These are phyloP conservation scores for Hymenoscyphus albidus DNA, from an alignment of 2,329 filamentous ascomycete species.

Conservation along the genomic window DNA sequence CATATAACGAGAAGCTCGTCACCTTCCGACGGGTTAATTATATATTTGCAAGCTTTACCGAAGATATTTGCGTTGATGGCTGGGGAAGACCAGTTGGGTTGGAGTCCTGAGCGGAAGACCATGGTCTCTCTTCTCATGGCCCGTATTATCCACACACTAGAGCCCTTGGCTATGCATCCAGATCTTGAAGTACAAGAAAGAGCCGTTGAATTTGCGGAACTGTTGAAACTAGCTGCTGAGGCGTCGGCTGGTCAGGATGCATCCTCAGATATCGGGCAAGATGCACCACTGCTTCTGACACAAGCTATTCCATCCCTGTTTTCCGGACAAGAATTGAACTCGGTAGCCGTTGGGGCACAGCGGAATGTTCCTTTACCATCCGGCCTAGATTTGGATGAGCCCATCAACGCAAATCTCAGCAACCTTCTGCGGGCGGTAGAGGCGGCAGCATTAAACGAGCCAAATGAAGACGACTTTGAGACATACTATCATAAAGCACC, in stretches of 20 bases:
- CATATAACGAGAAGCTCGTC: conserved; percentile 56
- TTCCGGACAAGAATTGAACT: conserved; percentile 82
- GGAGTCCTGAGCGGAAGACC: conserved; percentile 71
- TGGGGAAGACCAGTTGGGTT: conserved; percentile 59
- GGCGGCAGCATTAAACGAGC: conserved; percentile 44
- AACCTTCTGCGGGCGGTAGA: conserved; percentile 59
- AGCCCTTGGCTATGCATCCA: conserved; percentile 75
- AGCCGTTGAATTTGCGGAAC: conserved; percentile 85
- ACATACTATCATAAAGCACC: conserved; percentile 59
- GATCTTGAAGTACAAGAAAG: conserved; percentile 93
- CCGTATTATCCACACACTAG: conserved; percentile 75
- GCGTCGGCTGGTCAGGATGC: conserved; percentile 66
- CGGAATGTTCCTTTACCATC: conserved; percentile 77
- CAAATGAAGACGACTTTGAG: conserved; percentile 64
- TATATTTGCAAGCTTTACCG: conserved; percentile 77
- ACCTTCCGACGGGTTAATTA: conserved; percentile 63
- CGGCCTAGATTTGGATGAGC: conserved; percentile 72
- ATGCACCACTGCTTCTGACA: conserved; percentile 79
- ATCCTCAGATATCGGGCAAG: conserved; percentile 51
- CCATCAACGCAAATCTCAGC: conserved; percentile 73
- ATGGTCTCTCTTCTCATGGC: conserved; percentile 74
- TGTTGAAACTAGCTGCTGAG: conserved; percentile 82
- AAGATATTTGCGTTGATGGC: conserved; percentile 78
- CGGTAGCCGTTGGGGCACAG: conserved; percentile 79
- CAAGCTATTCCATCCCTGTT: conserved; percentile 90